phyloP scores from a whole-genome alignment of 768 basidiomycete genomes.

The Tulasnella sp. region DNA sequence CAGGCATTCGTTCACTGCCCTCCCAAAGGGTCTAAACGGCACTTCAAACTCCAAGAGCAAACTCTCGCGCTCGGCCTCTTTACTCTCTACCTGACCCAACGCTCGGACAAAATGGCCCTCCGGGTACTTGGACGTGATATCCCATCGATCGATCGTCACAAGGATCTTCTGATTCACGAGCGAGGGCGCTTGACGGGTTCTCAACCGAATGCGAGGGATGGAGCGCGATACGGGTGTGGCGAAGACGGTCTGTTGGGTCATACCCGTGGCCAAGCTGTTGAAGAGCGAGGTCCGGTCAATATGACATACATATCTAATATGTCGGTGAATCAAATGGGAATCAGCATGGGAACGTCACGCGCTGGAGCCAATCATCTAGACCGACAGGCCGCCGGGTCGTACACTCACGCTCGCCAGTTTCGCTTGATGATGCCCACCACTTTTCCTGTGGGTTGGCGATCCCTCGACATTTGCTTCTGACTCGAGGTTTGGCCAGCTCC shows the following conservation, averaged over 20 bases:
- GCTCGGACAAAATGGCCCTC: conserved; percentile 95
- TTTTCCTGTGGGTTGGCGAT: conserved; percentile 75
- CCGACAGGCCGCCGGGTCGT: too few relatives aligned
- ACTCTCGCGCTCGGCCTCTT: conserved; percentile 94
- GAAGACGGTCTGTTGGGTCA: conserved; percentile 83
- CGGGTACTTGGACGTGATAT: conserved; percentile 75
- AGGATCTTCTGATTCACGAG: conserved; percentile 91
- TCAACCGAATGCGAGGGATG: conserved; percentile 85
- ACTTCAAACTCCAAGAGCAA: conserved; percentile 90
- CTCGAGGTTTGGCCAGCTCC: conserved; percentile 27
- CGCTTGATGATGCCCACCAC: conserved; percentile 89
- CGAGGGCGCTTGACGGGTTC: conserved; percentile 85
- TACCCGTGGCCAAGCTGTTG: conserved; percentile 63
- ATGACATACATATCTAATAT: conserved; percentile 78
- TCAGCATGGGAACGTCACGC: too few relatives aligned
- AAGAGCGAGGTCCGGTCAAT: conserved; percentile 83
- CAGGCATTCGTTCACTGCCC: conserved; percentile 83
- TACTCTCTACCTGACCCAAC: conserved; percentile 82
- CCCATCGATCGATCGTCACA: conserved; percentile 91
- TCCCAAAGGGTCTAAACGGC: conserved; percentile 93
- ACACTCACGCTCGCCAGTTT: conserved; percentile 83
- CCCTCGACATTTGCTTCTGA: conserved; percentile 28
- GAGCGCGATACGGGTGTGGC: conserved; percentile 86
- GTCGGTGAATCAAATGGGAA: too few relatives aligned
- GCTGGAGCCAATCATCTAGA: too few relatives aligned